A percentile compares a stretch with the other conserved stretches of the same genome.
Conservation (phyloP, 2,329 filamentous ascomycete genomes). For the Beauveria varroae region DNA sequence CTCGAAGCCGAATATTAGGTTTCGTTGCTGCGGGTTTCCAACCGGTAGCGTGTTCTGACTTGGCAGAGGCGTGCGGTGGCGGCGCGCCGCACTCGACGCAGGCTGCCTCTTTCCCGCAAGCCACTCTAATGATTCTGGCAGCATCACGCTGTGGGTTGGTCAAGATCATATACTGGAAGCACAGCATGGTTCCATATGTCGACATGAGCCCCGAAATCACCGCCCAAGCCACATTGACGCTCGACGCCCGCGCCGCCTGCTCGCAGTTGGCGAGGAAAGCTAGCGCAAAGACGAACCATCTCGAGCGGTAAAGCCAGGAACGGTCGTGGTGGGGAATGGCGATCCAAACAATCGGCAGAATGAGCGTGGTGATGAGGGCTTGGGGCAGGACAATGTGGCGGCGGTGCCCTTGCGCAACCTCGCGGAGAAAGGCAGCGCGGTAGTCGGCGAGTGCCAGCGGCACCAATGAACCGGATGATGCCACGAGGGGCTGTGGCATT, state of each 20-base stretch:
- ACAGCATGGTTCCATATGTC: conserved; percentile 44
- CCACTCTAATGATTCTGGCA: conserved; percentile 36
- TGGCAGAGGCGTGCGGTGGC: not conserved
- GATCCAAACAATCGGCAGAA: conserved; percentile 48
- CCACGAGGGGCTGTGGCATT: not conserved
- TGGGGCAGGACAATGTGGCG: conserved; percentile 47
- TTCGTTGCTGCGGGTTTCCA: not conserved
- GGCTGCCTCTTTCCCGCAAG: not conserved
- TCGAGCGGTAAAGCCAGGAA: conserved; percentile 41
- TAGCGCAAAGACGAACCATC: conserved; percentile 41
- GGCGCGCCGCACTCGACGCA: not conserved
- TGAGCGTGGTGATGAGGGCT: conserved; percentile 36
- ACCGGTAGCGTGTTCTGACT: not conserved
- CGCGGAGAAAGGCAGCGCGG: conserved; percentile 28
- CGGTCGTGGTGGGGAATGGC: conserved; percentile 44
- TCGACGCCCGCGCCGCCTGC: conserved; percentile 35
- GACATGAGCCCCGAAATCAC: conserved; percentile 45
- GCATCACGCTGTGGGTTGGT: conserved; percentile 49
- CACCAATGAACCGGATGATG: not conserved
- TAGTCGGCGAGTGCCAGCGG: conserved; percentile 23
- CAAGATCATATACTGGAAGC: conserved; percentile 43
- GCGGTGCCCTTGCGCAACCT: conserved; percentile 30
- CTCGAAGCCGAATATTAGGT: too few species aligned
- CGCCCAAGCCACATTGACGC: conserved; percentile 41
- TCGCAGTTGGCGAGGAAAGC: conserved; percentile 37